phyloP scores from a whole-genome alignment of 176 grass and related monocot species.

The Carex kokanica region DNA sequence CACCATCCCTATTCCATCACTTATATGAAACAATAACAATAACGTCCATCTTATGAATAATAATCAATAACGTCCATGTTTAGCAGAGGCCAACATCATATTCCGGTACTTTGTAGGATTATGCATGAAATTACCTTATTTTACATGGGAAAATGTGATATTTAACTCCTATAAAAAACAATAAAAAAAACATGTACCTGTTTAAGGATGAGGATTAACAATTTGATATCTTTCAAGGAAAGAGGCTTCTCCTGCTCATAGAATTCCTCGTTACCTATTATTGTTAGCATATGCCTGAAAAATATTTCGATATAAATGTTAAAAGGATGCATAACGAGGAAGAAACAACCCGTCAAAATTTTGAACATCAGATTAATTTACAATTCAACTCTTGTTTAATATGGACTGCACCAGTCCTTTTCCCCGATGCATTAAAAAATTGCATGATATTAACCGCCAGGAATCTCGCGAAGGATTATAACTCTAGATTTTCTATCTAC shows the following conservation, averaged over 20 bases:
- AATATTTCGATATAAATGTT: slow-evolving; percentile 7
- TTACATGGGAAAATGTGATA: neutral
- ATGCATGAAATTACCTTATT: neutral
- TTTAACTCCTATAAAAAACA: neutral
- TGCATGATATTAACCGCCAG: neutral
- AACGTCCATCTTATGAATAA: neutral
- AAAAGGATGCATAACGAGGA: slow-evolving; percentile 2
- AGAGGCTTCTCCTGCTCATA: slow-evolving; percentile 96
- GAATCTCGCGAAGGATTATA: neutral
- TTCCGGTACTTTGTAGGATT: neutral
- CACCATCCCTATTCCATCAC: neutral
- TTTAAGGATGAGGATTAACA: slow-evolving; percentile 84
- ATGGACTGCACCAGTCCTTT: neutral
- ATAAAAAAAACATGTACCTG: slow-evolving; percentile 48
- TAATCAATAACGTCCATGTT: neutral
- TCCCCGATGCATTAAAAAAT: neutral
- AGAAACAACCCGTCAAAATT: neutral
- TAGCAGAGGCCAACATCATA: neutral
- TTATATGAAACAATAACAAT: neutral
- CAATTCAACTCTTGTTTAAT: neutral
- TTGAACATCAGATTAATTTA: slow-evolving; percentile 1
- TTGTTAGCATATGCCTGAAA: slow-evolving; percentile 89
- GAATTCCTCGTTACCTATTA: slow-evolving; percentile 90
- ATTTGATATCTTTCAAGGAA: slow-evolving; percentile 77
- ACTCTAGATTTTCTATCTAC: neutral